These are phyloP conservation scores for Globisporangium paroecandrum DNA, from an alignment of 352 stramenopile species.

Conservation along the genomic window DNA sequence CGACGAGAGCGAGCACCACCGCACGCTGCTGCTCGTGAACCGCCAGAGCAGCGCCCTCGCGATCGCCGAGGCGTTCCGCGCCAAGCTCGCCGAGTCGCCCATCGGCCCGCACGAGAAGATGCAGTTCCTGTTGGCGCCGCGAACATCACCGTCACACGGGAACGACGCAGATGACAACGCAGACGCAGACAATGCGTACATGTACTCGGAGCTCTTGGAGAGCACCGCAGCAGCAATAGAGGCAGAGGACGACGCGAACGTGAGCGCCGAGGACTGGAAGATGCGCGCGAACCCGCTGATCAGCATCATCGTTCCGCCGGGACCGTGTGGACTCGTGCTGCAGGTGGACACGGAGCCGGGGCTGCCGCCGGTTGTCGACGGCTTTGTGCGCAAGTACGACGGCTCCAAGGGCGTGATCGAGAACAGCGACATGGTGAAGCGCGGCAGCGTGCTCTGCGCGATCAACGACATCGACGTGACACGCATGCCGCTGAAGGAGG, in stretches of 20 bases:
- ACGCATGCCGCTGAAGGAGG: constrained; percentile 59
- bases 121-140: constrained; percentile 35
- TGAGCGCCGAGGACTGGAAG: constrained; percentile 72
- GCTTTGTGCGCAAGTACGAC: constrained; percentile 70
- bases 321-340: constrained; percentile 68
- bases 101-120: constrained; percentile 74
- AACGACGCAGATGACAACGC: constrained; percentile 1
- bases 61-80: constrained; percentile 61
- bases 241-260: constrained; percentile 39
- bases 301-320: constrained; percentile 70
- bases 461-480: constrained; percentile 82
- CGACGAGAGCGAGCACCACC: constrained; percentile 20
- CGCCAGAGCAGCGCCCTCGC: constrained; percentile 41
- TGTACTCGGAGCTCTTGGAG: constrained; percentile 15
- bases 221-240: constrained; percentile 9
- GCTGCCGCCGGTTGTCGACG: constrained; percentile 54
- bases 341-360: constrained; percentile 35
- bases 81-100: constrained; percentile 65
- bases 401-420: constrained; percentile 72
- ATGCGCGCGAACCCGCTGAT: constrained; percentile 53
- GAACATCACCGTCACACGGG: not conserved
- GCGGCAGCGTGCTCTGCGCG: constrained; percentile 63
- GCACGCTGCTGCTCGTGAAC: constrained; percentile 18
- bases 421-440: constrained; percentile 60
- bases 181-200: constrained; percentile 1